Percentiles rank a stretch among this genome's conserved stretches.
These are phyloP conservation scores for Myriangium duriaei DNA, from an alignment of 2,329 filamentous ascomycete genomes.

Conservation along the genomic window DNA sequence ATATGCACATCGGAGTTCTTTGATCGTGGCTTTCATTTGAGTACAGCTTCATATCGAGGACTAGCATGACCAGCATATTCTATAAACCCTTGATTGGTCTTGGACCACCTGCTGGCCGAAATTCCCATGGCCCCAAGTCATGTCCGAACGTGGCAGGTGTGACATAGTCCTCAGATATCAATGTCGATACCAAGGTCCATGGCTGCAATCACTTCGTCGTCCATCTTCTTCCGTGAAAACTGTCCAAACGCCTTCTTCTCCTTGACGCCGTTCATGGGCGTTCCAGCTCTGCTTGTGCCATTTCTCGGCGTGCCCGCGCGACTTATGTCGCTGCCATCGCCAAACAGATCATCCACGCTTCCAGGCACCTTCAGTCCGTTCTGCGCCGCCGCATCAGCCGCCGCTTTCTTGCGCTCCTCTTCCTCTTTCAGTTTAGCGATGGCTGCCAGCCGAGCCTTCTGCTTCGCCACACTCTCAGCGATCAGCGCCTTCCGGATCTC, in stretches of 20 bases:
- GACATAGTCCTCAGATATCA: slow-evolving; percentile 61
- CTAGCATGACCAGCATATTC: too few relatives aligned
- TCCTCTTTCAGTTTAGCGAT: slow-evolving; percentile 36
- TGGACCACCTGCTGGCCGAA: too few relatives aligned
- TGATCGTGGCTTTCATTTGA: too few relatives aligned
- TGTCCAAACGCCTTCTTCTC: slow-evolving; percentile 40
- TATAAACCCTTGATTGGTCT: too few relatives aligned
- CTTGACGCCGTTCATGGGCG: slow-evolving; percentile 21
- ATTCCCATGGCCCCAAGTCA: too few relatives aligned
- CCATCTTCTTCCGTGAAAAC: slow-evolving; percentile 55
- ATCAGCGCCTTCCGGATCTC: slow-evolving; percentile 83
- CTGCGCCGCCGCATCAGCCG: slow-evolving; percentile 16
- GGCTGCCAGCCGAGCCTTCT: slow-evolving; percentile 40
- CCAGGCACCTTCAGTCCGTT: slow-evolving; percentile 19
- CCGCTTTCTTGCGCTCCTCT: slow-evolving; percentile 30
- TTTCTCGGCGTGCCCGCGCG: slow-evolving; percentile 32
- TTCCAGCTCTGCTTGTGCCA: slow-evolving; percentile 24
- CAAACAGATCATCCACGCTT: slow-evolving; percentile 34
- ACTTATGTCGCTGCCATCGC: slow-evolving; percentile 32
- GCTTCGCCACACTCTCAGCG: slow-evolving; percentile 46
- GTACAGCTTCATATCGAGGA: too few relatives aligned
- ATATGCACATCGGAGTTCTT: too few relatives aligned
- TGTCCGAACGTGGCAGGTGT: too few relatives aligned
- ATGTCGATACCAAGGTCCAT: slow-evolving; percentile 88
- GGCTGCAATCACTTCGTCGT: slow-evolving; percentile 83